Base-by-base conservation (phyloP, 495 filamentous ascomycete genomes). In the Platismatia glauca region DNA sequence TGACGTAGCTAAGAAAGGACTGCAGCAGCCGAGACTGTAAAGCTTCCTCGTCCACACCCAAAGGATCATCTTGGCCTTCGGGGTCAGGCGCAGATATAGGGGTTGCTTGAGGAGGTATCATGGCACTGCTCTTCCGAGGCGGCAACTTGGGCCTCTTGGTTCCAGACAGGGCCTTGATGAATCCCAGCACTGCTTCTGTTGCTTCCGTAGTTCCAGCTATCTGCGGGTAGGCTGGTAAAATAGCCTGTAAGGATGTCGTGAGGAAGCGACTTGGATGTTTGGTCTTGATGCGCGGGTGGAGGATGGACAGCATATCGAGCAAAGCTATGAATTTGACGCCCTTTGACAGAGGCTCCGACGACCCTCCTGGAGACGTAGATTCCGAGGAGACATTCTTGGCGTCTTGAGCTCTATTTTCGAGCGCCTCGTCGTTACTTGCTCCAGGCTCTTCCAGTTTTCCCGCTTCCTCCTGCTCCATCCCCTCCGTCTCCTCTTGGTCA, bases 251-350 rank as follows among this genome's bases (percentile, higher is more conserved):
- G 37, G 90, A 90, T 2, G 89, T 89, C n/a, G 89, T 89, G 37
- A 98, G 79, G 72, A 98, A 98, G 22, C 92, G 87, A 61, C 90
- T 95, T 3, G 94, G 94, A 61, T 87, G 88, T 74, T 91, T 93
- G 4, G 94, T 94, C 71, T 88, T 85, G 71, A 98, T 92, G 50
- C 94, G 85, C 20, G 81, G 81, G 71, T 96, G 94, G 11, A 97
- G 81, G n/a, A 89, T 86, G 5, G 85, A 83, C 3, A 98, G 84
- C 79, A 97, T 87, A 27, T 83, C 82, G 38, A 95, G 72, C 4
- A 98, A 79, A 12, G 84, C 81, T 64, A 87, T 84, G 79, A 96
- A 96, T 62, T 90, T 76, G 24, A 75, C 61, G 1, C 71, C 64
- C 20, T 62, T 65, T 8, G 65, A 63, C 16, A 63, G 62, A n/a